Evolutionary conservation across 2,329 filamentous ascomycete genomes (phyloP), one percentile per base, ranked within the genome.

Genomic region (Fonsecaea multimorphosa): DNA sequence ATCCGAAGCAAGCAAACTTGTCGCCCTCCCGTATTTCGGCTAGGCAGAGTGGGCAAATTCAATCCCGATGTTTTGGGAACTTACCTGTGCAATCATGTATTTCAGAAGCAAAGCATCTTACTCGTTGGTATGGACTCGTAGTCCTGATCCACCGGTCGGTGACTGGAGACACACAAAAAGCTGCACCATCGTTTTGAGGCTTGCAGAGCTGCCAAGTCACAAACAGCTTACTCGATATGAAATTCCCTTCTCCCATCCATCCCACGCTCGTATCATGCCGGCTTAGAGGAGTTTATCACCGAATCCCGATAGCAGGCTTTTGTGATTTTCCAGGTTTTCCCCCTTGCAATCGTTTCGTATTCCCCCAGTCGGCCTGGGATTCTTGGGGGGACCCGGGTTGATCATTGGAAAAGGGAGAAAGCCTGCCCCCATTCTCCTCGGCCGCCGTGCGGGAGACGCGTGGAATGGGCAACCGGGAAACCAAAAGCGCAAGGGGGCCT

Each of bases 141-240:
- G 7, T 46, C 40, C 40, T 22, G 22, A 49, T 49, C 44, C 44
- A 49, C 44, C 27, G 44, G 44, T 49, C 9, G 44, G 19, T 54
- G 27, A 54, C 29, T 54, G 27, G 52, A 54, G 31, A 57, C 22
- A 57, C 32, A 57, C 22, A 27, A 27, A 40, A 32, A 32, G 52
- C 52, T 54, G 31, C 36, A 61, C 59, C 59, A 61, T 54, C 24
- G 51, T 55, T 55, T 61, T 24, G 44, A 49, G 44, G 44, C 44
- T 49, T 49, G 44, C 44, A 49, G 19, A 49, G 44, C 22, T 49
- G 44, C 44, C 44, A 49, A 49, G 44, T 49, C 44, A 49, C 44
- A 49, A 49, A 49, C 44, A 49, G 19, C 44, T 27, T 49, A 49
- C 22, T 49, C 27, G 44, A 49, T 49, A 12, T 22, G 12, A 49